Conservation (phyloP, 2,329 filamentous ascomycete genomes). For the Penicillium sp. region DNA sequence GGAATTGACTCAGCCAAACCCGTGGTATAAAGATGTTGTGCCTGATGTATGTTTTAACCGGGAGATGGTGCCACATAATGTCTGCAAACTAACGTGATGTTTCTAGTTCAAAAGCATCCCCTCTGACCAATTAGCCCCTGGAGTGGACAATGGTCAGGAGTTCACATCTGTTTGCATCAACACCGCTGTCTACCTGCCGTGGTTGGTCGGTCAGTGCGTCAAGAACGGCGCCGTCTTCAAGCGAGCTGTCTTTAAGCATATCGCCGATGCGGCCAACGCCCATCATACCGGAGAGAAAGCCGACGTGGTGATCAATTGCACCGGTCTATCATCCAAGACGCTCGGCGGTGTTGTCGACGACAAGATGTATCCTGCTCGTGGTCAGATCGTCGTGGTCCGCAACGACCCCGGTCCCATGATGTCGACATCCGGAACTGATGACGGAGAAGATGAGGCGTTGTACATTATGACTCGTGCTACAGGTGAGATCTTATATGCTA, state of each 20-base stretch:
- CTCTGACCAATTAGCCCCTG: slow-evolving; percentile 58
- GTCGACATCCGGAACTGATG: slow-evolving; percentile 69
- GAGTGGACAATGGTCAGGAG: slow-evolving; percentile 68
- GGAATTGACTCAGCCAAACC: slow-evolving; percentile 64
- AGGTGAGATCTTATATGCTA: slow-evolving; percentile 21
- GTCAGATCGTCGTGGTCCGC: slow-evolving; percentile 79
- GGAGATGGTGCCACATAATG: neutral
- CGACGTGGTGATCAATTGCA: slow-evolving; percentile 79
- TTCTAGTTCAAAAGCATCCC: slow-evolving; percentile 61
- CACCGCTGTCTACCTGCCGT: slow-evolving; percentile 81
- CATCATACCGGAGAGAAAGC: slow-evolving; percentile 60
- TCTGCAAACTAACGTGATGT: neutral
- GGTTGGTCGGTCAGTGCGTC: slow-evolving; percentile 77
- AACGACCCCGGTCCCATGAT: slow-evolving; percentile 74
- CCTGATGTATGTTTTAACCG: slow-evolving; percentile 56
- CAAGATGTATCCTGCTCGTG: slow-evolving; percentile 71
- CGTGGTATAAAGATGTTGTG: slow-evolving; percentile 72
- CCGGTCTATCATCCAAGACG: slow-evolving; percentile 70
- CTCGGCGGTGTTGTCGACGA: slow-evolving; percentile 80
- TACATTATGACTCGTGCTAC: slow-evolving; percentile 81
- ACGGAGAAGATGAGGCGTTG: slow-evolving; percentile 67
- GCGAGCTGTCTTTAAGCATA: slow-evolving; percentile 65
- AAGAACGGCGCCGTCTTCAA: slow-evolving; percentile 69
- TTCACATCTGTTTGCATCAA: slow-evolving; percentile 93
- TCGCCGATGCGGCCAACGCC: slow-evolving; percentile 65